Conservation (phyloP, 2,329 filamentous ascomycete genomes). For the Furcasterigmium sp. region DNA sequence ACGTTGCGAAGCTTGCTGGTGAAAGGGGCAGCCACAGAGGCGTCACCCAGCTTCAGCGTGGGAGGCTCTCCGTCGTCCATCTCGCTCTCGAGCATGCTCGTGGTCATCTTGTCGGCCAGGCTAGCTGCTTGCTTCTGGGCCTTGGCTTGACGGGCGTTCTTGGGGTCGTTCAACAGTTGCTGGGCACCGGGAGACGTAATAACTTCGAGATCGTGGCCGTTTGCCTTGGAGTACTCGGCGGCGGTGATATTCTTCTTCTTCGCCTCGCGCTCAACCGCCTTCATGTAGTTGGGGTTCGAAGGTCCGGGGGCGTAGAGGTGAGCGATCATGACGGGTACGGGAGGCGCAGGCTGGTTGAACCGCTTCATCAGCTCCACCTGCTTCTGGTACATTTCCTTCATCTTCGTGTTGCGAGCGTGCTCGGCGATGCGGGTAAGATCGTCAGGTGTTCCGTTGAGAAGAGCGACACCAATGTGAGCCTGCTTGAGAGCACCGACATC, state of each 20-base stretch:
- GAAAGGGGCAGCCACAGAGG: conserved; percentile 94
- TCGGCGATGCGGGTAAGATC: conserved; percentile 90
- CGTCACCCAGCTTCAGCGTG: conserved; percentile 93
- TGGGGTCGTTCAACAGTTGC: conserved; percentile 43
- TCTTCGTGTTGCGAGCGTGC: conserved; percentile 88
- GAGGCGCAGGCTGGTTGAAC: conserved; percentile 91
- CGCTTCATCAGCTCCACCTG: conserved; percentile 85
- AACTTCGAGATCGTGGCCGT: conserved; percentile 54
- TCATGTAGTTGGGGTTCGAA: conserved; percentile 87
- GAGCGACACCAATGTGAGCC: conserved; percentile 91
- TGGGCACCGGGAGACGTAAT: conserved; percentile 63
- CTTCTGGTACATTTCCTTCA: conserved; percentile 99
- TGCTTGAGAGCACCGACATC: conserved; percentile 97
- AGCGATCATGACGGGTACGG: conserved; percentile 85
- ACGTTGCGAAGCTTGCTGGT: conserved; percentile 97
- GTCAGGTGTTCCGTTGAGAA: conserved; percentile 89
- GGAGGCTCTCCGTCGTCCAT: conserved; percentile 87
- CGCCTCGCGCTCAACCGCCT: conserved; percentile 83
- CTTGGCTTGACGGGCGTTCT: conserved; percentile 56
- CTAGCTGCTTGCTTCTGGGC: conserved; percentile 67
- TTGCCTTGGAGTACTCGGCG: conserved; percentile 49
- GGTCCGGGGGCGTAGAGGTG: conserved; percentile 91
- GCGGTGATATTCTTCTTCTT: conserved; percentile 67
- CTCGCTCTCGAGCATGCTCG: conserved; percentile 84
- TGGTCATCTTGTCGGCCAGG: conserved; percentile 81